phyloP scores from a whole-genome alignment of 2,329 filamentous ascomycete genomes.

The Hypoxylon sp. region DNA sequence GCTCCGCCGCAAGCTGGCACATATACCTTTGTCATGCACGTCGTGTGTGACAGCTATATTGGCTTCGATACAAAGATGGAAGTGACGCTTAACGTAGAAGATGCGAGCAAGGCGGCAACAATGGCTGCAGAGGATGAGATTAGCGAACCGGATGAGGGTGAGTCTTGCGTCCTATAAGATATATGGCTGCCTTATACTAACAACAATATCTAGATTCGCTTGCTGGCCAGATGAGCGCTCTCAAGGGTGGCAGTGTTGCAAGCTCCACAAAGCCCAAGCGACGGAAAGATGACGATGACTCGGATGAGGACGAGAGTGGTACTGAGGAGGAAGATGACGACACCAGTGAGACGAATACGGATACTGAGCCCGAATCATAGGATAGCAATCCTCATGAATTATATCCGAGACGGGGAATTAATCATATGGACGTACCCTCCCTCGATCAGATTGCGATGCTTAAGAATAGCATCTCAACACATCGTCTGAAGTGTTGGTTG shows the following conservation, averaged over 20 bases:
- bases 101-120: constrained; percentile 85
- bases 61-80: constrained; percentile 95
- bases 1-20: constrained; percentile 92
- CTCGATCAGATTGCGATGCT: constrained; percentile 19
- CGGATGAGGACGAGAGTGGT: constrained; percentile 81
- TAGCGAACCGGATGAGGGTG: constrained; percentile 97
- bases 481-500: neutral
- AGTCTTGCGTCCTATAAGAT: constrained; percentile 56
- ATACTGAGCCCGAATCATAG: constrained; percentile 74
- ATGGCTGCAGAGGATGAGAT: constrained; percentile 93
- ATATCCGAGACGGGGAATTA: constrained; percentile 4
- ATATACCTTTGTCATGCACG: constrained; percentile 94
- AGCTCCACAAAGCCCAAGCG: constrained; percentile 70
- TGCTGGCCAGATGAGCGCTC: constrained; percentile 89
- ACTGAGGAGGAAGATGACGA: constrained; percentile 80
- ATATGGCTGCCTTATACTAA: constrained; percentile 46
- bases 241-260: constrained; percentile 78
- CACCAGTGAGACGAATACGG: constrained; percentile 78
- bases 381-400: constrained; percentile 7
- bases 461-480: constrained; percentile 2
- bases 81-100: constrained; percentile 89
- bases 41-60: constrained; percentile 94
- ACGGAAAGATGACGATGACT: constrained; percentile 70
- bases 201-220: constrained; percentile 76
- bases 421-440: constrained; percentile 2